Evolutionary conservation across 2,329 filamentous ascomycete species (phyloP).

Genomic region (Scedosporium boydii): DNA sequence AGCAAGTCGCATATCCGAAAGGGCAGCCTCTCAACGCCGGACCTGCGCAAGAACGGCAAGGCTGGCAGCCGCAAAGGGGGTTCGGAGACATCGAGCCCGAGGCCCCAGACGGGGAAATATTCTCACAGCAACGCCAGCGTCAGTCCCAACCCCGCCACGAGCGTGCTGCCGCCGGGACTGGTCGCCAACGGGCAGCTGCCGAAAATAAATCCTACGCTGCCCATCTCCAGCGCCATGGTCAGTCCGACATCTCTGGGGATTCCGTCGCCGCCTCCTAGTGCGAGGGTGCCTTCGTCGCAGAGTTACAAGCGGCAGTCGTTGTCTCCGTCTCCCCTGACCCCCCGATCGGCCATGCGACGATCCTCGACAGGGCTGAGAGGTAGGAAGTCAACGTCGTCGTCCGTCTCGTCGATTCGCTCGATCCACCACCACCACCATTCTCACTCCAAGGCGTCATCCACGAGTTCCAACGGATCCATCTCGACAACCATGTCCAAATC

Average conservation of each 20-base stretch:
- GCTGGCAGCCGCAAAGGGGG: conserved; percentile 12
- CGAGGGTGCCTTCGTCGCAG: conserved; percentile 3
- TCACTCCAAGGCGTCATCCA: conserved; percentile 90
- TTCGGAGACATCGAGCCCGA: conserved; percentile 43
- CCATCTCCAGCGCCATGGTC: not conserved
- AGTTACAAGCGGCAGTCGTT: conserved; percentile 66
- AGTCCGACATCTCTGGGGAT: conserved; percentile 19
- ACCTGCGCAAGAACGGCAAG: conserved; percentile 42
- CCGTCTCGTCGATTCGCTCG: conserved; percentile 83
- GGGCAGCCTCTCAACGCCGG: conserved; percentile 47
- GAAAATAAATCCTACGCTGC: conserved; percentile 16
- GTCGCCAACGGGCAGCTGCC: conserved; percentile 38
- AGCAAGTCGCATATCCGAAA: conserved; percentile 35
- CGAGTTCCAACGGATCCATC: conserved; percentile 70
- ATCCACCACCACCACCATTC: conserved; percentile 80
- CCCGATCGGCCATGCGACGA: conserved; percentile 75
- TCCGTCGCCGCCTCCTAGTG: conserved; percentile 24
- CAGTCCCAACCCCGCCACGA: conserved; percentile 19
- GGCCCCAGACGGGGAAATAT: conserved; percentile 52
- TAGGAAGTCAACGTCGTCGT: conserved; percentile 91
- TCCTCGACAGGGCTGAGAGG: conserved; percentile 77
- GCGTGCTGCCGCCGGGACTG: conserved; percentile 38
- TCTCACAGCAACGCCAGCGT: not conserved
- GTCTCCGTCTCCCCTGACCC: conserved; percentile 80
- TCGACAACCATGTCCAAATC: conserved; percentile 60